Conservation (phyloP, 129 eudicot genomes). For the Tagetes patula region DNA sequence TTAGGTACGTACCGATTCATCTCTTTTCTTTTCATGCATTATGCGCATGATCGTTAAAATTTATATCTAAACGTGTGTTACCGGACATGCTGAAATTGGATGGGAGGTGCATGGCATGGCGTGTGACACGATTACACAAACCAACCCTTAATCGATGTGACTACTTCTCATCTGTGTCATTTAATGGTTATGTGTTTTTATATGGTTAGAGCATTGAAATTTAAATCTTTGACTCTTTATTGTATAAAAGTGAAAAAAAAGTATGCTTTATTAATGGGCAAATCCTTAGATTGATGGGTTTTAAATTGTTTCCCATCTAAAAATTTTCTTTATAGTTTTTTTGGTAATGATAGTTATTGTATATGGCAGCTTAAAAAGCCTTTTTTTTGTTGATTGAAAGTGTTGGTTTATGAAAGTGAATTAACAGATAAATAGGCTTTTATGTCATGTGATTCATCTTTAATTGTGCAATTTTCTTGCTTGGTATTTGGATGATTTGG, state of each 20-base stretch:
- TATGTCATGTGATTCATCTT: not conserved
- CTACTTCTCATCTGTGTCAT: no score
- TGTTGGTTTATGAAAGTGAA: not conserved
- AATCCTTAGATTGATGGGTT: not conserved
- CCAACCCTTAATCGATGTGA: no score
- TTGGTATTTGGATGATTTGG: not conserved
- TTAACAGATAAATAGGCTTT: not conserved
- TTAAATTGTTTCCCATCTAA: not conserved
- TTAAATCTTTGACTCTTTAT: not conserved
- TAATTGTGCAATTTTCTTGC: not conserved
- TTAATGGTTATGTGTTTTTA: no score
- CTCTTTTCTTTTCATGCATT: no score
- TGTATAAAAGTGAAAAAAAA: not conserved
- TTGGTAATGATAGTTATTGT: not conserved
- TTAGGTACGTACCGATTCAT: conserved; percentile 44
- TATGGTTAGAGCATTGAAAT: no score
- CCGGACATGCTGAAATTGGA: no score
- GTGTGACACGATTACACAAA: no score
- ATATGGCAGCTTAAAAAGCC: not conserved
- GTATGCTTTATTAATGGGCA: not conserved
- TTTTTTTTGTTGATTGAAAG: not conserved
- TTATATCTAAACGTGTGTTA: no score
- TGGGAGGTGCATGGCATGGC: no score
- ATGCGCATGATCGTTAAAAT: no score
- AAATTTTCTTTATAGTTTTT: not conserved